phyloP scores from a whole-genome alignment of 768 basidiomycete genomes.

The Lactarius indigo region DNA sequence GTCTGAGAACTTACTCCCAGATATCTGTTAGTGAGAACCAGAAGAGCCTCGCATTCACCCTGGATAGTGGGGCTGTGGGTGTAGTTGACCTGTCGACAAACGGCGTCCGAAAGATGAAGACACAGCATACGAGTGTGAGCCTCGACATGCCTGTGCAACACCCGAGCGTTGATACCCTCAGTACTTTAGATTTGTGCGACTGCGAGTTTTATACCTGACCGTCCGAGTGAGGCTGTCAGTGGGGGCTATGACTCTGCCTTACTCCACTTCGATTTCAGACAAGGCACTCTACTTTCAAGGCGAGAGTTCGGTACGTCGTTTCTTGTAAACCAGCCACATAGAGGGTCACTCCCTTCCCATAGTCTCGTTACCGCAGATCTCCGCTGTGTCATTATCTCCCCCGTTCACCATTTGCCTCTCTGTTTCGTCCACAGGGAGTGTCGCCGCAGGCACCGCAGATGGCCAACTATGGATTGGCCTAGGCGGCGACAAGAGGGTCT shows the following conservation, averaged over 20 bases:
- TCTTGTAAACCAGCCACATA: constrained; percentile 6
- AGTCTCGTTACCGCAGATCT: constrained; percentile 41
- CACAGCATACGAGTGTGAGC: constrained; percentile 59
- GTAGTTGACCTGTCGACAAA: constrained; percentile 55
- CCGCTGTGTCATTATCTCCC: constrained; percentile 60
- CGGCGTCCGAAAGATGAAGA: constrained; percentile 53
- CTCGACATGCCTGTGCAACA: neutral
- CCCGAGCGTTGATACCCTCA: constrained; percentile 9
- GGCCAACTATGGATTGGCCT: constrained; percentile 68
- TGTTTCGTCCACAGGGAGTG: constrained; percentile 52
- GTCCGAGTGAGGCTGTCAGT: constrained; percentile 69
- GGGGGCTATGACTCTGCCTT: constrained; percentile 72
- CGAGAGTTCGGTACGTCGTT: constrained; percentile 51
- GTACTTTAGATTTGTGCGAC: constrained; percentile 61
- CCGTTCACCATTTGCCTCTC: constrained; percentile 69
- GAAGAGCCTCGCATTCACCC: constrained; percentile 58
- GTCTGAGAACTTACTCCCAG: constrained; percentile 47
- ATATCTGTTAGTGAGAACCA: constrained; percentile 55
- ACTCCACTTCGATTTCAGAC: constrained; percentile 62
- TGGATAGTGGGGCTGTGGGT: constrained; percentile 68
- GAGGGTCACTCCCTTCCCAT: constrained; percentile 16
- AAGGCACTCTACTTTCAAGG: constrained; percentile 54
- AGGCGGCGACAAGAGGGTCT: constrained; percentile 54
- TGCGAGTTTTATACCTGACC: constrained; percentile 66
- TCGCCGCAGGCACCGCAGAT: constrained; percentile 74